phyloP scores from a whole-genome alignment of 805 yeast species.

The Naumovozyma dairenensis region DNA sequence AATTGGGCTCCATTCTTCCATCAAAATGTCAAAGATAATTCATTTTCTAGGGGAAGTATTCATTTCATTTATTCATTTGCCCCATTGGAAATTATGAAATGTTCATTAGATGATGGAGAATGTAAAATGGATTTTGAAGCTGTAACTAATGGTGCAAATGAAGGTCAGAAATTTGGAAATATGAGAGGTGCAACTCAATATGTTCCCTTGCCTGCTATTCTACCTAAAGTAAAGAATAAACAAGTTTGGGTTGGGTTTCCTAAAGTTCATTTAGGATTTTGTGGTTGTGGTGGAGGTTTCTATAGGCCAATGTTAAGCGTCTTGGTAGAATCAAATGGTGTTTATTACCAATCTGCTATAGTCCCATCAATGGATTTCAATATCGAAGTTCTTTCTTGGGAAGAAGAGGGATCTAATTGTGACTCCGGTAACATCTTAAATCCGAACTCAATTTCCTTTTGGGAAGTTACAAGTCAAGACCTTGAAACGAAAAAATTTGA shows the following conservation, averaged over 20 bases:
- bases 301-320: slow-evolving; percentile 9
- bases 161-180: slow-evolving; percentile 5
- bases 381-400: slow-evolving; percentile 8
- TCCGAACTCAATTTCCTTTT: slow-evolving; percentile 8
- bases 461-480: slow-evolving; percentile 10
- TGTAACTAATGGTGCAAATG: slow-evolving; percentile 2
- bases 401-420: slow-evolving; percentile 5
- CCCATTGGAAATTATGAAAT: slow-evolving; percentile 9
- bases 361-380: slow-evolving; percentile 6
- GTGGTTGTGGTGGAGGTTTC: slow-evolving; percentile 8
- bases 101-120: slow-evolving; percentile 9
- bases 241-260: slow-evolving; percentile 10
- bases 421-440: slow-evolving; percentile 5
- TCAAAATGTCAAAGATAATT: background rate
- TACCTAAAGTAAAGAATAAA: slow-evolving; percentile 6
- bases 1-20: slow-evolving; percentile 12
- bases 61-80: slow-evolving; percentile 8
- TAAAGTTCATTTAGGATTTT: slow-evolving; percentile 6
- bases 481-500: slow-evolving; percentile 10
- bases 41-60: slow-evolving; percentile 11
- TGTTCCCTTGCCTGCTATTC: slow-evolving; percentile 5
- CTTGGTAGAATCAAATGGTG: slow-evolving; percentile 7
- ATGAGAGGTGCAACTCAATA: slow-evolving; percentile 10
- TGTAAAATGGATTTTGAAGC: slow-evolving; percentile 9
- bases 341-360: slow-evolving; percentile 5